Percentiles rank a stretch among this genome's conserved stretches.
Conservation (phyloP, 106 monocot species). For the Iris macrosiphon region DNA sequence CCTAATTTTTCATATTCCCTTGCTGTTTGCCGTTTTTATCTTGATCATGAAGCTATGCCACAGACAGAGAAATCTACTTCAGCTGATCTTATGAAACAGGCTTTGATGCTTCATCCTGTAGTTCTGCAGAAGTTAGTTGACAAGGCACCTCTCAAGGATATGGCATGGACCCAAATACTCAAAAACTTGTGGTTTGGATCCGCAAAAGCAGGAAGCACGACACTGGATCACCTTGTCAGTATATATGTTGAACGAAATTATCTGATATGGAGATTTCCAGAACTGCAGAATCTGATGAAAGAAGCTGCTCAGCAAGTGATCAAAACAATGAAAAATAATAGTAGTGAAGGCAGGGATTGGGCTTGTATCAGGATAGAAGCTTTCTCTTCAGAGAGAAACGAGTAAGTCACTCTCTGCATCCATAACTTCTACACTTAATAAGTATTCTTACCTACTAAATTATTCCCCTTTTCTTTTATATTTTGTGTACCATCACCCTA, state of each 20-base stretch:
- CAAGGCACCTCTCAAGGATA: slow-evolving; percentile 88
- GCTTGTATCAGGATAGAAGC: slow-evolving; percentile 81
- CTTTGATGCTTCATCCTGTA: slow-evolving; percentile 93
- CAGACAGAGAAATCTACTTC: slow-evolving; percentile 55
- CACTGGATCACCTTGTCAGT: slow-evolving; percentile 81
- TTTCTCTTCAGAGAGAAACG: slow-evolving; percentile 88
- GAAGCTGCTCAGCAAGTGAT: slow-evolving; percentile 65
- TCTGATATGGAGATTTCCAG: slow-evolving; percentile 87
- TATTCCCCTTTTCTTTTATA: background rate
- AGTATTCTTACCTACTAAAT: background rate
- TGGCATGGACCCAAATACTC: slow-evolving; percentile 70
- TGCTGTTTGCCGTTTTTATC: slow-evolving; percentile 62
- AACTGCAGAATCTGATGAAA: slow-evolving; percentile 77
- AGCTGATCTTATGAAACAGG: slow-evolving; percentile 90
- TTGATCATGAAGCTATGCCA: slow-evolving; percentile 33
- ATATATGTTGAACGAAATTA: slow-evolving; percentile 93
- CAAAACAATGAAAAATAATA: slow-evolving; percentile 44
- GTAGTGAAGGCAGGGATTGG: slow-evolving; percentile 71
- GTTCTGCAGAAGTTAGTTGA: slow-evolving; percentile 80
- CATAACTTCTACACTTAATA: background rate
- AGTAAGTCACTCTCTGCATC: slow-evolving; percentile 41
- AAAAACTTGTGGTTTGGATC: slow-evolving; percentile 74
- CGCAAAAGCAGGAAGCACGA: slow-evolving; percentile 76
- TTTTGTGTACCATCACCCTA: background rate
- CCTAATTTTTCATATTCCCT: slow-evolving; percentile 94